phyloP scores from a whole-genome alignment of 2,329 filamentous ascomycete species.

The Triangularia verruculosa region DNA sequence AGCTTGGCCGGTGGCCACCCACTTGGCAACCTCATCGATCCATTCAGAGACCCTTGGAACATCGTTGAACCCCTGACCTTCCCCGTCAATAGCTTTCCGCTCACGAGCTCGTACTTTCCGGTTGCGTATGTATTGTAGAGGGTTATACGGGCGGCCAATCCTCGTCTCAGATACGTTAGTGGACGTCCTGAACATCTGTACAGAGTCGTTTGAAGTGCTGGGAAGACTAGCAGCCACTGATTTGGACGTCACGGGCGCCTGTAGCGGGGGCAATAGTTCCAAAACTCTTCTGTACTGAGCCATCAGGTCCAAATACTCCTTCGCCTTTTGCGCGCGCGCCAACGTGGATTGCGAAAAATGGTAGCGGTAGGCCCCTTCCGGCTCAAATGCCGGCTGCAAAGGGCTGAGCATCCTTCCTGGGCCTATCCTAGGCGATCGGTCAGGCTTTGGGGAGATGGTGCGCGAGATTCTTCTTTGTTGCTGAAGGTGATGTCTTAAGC shows the following conservation, averaged over 20 bases:
- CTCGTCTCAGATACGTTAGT: slow-evolving; percentile 34
- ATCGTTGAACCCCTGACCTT: slow-evolving; percentile 74
- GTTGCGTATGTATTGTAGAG: slow-evolving; percentile 88
- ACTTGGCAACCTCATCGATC: slow-evolving; percentile 66
- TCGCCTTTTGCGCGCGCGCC: slow-evolving; percentile 78
- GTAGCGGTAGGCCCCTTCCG: slow-evolving; percentile 53
- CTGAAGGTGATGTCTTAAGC: slow-evolving; percentile 66
- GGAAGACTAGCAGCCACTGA: slow-evolving; percentile 42
- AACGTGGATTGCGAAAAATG: slow-evolving; percentile 77
- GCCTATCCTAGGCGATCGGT: slow-evolving; percentile 42
- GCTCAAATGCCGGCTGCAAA: slow-evolving; percentile 48
- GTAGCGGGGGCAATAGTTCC: slow-evolving; percentile 73
- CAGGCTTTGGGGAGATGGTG: slow-evolving; percentile 58
- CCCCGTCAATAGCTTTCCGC: slow-evolving; percentile 69
- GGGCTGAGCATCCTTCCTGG: slow-evolving; percentile 43
- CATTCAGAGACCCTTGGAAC: slow-evolving; percentile 68
- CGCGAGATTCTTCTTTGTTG: slow-evolving; percentile 64
- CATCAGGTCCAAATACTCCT: slow-evolving; percentile 79
- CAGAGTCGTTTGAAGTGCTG: slow-evolving; percentile 37
- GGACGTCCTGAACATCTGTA: slow-evolving; percentile 28
- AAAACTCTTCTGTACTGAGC: slow-evolving; percentile 79
- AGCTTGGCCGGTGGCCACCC: slow-evolving; percentile 39
- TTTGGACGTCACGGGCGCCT: slow-evolving; percentile 39
- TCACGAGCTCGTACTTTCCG: slow-evolving; percentile 79
- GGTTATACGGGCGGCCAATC: slow-evolving; percentile 77